These are phyloP conservation scores for Alternaria incomplexa DNA, from an alignment of 2,329 filamentous ascomycete species.

Conservation along the genomic window DNA sequence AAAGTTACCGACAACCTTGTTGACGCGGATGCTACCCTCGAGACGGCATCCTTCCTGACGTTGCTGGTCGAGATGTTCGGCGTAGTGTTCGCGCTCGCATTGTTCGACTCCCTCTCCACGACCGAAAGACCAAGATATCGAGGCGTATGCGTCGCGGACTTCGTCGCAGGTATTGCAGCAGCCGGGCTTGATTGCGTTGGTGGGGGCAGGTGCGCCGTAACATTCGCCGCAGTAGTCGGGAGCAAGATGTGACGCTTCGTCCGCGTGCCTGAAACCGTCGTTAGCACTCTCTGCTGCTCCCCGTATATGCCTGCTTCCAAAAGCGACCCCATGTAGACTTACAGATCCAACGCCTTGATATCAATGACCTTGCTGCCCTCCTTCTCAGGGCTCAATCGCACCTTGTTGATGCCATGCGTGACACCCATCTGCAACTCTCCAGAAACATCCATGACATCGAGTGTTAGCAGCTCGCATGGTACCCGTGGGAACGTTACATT, in stretches of 20 bases:
- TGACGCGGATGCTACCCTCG: conserved; percentile 89
- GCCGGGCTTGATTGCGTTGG: conserved; percentile 75
- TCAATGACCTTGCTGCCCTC: conserved; percentile 70
- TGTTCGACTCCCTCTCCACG: conserved; percentile 92
- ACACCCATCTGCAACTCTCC: conserved; percentile 96
- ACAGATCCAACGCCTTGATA: conserved; percentile 48
- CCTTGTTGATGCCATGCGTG: conserved; percentile 89
- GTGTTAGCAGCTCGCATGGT: conserved; percentile 91
- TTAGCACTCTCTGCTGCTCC: conserved; percentile 10
- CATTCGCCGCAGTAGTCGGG: conserved; percentile 93
- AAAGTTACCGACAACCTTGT: conserved; percentile 99
- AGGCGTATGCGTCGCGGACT: conserved; percentile 91
- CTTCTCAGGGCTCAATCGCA: conserved; percentile 73
- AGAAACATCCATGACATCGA: conserved; percentile 99
- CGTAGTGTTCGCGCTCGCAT: conserved; percentile 93
- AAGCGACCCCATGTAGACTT: conserved; percentile 12
- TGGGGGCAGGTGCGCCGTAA: conserved; percentile 81
- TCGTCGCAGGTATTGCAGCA: conserved; percentile 98
- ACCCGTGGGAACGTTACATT: conserved; percentile 95
- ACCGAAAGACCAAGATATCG: conserved; percentile 91
- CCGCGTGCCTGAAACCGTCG: conserved; percentile 61
- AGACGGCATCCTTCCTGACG: conserved; percentile 92
- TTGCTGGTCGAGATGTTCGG: conserved; percentile 84
- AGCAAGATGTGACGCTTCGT: conserved; percentile 78
- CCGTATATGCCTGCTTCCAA: not conserved